Evolutionary conservation across 805 yeast species (phyloP), one percentile per base, ranked within the genome.

Genomic region (Hanseniaspora lindneri): DNA sequence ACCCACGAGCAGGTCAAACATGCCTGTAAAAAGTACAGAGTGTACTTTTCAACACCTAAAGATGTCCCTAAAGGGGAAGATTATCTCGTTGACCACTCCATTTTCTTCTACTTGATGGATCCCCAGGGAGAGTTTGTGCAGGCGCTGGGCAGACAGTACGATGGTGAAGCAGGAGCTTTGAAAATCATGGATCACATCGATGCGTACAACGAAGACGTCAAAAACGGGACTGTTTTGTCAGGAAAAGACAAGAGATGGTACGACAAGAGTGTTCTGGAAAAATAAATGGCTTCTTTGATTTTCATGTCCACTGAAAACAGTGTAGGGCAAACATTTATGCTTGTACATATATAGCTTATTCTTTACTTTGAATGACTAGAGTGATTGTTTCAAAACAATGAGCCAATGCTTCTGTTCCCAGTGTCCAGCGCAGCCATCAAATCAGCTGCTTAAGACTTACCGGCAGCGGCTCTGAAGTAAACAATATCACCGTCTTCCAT

Each of bases 81-180:
- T 58, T 92, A 92, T 61, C 71, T 92, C 53, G 98, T 92, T 28
- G 98, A 92, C 62, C 98, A 92, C 66, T 89, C 97, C 3, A 87
- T 92, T 51, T 92, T 92, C 76, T 89, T 89, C 67, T 92, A 92
- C 60, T 69, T 92, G 58, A 89, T 92, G 96, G 97, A 92, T 62
- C 88, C 95, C n/a, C 96, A 92, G 62, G 98, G 97, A 41, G 78
- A 85, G 60, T 92, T 86, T 60, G 83, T 89, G 42, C 96, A 89
- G 62, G 97, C 92, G 6, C 70, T 89, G 55, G 98, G 98, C 48
- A 79, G 95, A 64, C 89, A 89, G 59, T 84, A 80, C 56, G 84
- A 80, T 50, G 88, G 87, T 23, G 72, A 70, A 19, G 79, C 80
- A 53, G 95, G 94, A 24, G 80, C 79, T 14, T 77, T 73, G 35